Base-by-base conservation (phyloP, 352 stramenopile species). In the Globisporangium nunn region DNA sequence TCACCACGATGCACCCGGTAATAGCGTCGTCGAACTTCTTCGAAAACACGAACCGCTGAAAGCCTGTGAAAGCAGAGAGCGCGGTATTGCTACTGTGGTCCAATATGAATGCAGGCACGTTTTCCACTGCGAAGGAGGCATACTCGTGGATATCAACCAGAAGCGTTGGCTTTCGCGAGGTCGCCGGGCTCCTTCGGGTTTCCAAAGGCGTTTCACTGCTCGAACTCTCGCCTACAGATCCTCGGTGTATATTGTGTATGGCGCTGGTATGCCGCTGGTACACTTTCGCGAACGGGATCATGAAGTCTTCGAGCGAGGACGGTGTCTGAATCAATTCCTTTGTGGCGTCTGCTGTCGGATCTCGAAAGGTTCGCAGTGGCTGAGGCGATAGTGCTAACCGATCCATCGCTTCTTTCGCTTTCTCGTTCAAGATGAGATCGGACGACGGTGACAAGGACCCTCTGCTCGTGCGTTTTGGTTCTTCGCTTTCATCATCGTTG, bases 1-100 rank as follows among this genome's bases (percentile, higher is more conserved):
- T 92, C 41, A 77, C 39, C 5, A 81, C 62, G 60, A 91, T 91
- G 28, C 77, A 88, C 6, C 64, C 54, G 0, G 79, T 91, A 49
- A 91, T 73, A n/a, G 68, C 68, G 56, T 90, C 78, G 47, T 88
- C 81, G 39, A 88, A 91, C 28, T 64, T 75, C 61, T 90, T 88
- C 3, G 79, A 90, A 28, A 89, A 62, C 29, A 91, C 79, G 17
- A 82, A 58, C 0, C 63, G 66, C 43, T 87, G 75, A 41, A 81
- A 78, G 6, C 46, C 62, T 0, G 67, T 35, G 35, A 67, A 54
- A 39, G 17, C 12, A 1, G 59, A 50, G 7, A 35, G 6, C 3
- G 15, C 17, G 12, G 17, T 2, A 6, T 12, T 37, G 46, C 47
- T 23, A 3, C 4, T 17, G 18, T 15, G 18, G 8, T 6, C 4